Base-by-base conservation (phyloP, 371 early-diverging fungal species). In the Encephalitozoon cuniculi region DNA sequence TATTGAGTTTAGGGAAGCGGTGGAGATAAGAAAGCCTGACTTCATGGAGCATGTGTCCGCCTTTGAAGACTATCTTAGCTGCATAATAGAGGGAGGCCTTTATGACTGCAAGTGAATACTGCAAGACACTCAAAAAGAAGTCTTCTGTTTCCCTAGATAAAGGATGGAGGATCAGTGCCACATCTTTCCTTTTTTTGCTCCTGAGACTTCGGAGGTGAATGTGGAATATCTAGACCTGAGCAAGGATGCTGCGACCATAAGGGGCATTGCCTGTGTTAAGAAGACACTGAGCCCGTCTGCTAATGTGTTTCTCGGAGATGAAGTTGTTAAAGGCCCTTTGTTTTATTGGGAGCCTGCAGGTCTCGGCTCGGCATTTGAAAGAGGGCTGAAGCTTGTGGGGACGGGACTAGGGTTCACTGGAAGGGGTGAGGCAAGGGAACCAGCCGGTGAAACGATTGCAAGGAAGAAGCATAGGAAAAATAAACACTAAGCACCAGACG, bases 341-440 rank as follows among this genome's bases (percentile, higher is more conserved):
- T 77, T 53, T 68, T 77, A 68, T 46, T 77, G 77, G 77, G 49
- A 54, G 7, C 32, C 52, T n/a, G 49, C 18, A 5, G 2, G 9
- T 34, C 46, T 30, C 1, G 21, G 26, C 5, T 63, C 63, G 32
- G 23, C 2, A 8, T 64, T 72, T 51, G 51, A 72, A 12, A 64
- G 32, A 12, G 73, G 59, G 7, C 26, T 72, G 1, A 23, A 49
- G 28, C 51, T 68, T 15, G 69, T 53, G 63, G 37, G 63, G 11
- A 53, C 32, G 28, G 76, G 76, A 8, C 30, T 74, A 9, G 68
- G 68, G 15, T 74, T 74, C 44, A 30, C 32, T n/a, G 6, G 32
- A 39, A 53, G 18, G 4, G 30, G 15, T n/a, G n/a, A 46, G 46
- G 18, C 2, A 11, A 59, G 15, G 32, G 18, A 21, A 7, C 37